Conservation (phyloP, 768 basidiomycete genomes). For the Tylopilus sp. region DNA sequence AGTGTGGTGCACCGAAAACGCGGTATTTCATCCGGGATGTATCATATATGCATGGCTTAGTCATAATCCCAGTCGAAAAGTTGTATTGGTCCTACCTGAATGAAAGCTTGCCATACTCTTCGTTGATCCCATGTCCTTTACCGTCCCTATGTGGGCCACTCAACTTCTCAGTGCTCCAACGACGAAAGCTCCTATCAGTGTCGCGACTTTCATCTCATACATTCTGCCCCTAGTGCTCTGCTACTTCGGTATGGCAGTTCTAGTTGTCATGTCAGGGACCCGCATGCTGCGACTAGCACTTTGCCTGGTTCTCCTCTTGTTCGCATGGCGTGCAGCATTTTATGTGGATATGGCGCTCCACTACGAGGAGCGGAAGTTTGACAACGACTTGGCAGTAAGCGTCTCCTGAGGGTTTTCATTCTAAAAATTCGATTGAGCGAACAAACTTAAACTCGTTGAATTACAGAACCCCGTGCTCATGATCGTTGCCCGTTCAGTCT, state of each 20-base stretch:
- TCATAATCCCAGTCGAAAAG: too few relatives aligned
- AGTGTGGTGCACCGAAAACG: too few relatives aligned
- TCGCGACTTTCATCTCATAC: background rate
- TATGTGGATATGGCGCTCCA: background rate
- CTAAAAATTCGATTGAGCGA: background rate
- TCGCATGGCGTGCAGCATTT: background rate
- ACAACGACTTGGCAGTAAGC: background rate
- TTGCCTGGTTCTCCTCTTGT: background rate
- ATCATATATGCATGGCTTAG: too few relatives aligned
- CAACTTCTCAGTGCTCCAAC: background rate
- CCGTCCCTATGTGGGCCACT: background rate
- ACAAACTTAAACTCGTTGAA: background rate
- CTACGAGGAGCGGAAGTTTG: background rate
- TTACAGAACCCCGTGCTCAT: background rate
- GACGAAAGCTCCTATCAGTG: background rate
- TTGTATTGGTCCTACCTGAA: too few relatives aligned
- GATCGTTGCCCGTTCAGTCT: background rate
- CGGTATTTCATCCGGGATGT: too few relatives aligned
- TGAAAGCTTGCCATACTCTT: too few relatives aligned
- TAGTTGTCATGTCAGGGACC: background rate
- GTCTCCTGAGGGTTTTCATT: background rate
- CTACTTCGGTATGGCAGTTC: slow-evolving; percentile 1
- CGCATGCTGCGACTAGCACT: background rate
- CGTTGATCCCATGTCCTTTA: background rate
- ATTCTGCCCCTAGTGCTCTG: background rate